These are phyloP conservation scores for Blepharisma japonicum DNA, from an alignment of 73 alveolate genomes.

Conservation along the genomic window DNA sequence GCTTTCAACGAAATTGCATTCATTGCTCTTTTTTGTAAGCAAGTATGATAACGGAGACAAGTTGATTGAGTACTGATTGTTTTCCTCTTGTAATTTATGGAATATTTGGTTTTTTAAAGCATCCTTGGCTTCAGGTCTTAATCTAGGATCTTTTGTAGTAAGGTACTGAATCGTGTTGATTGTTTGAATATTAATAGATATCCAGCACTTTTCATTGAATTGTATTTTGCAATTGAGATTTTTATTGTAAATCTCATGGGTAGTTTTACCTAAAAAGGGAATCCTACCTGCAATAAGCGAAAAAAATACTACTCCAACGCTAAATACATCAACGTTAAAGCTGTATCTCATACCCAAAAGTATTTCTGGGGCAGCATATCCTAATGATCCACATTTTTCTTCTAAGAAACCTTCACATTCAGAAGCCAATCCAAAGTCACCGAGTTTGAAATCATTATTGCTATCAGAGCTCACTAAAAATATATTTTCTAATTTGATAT, in stretches of 20 bases:
- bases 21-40: no score
- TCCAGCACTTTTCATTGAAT: background rate
- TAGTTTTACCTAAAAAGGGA: conserved; percentile 13
- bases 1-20: no score
- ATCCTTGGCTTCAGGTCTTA: no score
- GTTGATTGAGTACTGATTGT: no score
- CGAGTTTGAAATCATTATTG: conserved; percentile 26
- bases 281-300: background rate
- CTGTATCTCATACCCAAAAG: background rate
- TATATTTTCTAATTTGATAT: conserved; percentile 39
- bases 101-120: no score
- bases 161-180: no score
- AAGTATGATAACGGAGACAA: no score
- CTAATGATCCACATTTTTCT: conserved; percentile 27
- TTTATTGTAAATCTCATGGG: background rate
- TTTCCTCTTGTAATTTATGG: no score
- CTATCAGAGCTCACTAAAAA: background rate
- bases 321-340: conserved; percentile 9
- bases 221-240: background rate
- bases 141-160: no score
- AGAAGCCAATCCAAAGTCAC: conserved; percentile 45
- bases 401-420: conserved; percentile 23
- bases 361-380: conserved; percentile 33
- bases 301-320: conserved; percentile 22
- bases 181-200: no score